These are phyloP conservation scores for Sinapis alba DNA, from an alignment of 441 rosid species.

Conservation along the genomic window DNA sequence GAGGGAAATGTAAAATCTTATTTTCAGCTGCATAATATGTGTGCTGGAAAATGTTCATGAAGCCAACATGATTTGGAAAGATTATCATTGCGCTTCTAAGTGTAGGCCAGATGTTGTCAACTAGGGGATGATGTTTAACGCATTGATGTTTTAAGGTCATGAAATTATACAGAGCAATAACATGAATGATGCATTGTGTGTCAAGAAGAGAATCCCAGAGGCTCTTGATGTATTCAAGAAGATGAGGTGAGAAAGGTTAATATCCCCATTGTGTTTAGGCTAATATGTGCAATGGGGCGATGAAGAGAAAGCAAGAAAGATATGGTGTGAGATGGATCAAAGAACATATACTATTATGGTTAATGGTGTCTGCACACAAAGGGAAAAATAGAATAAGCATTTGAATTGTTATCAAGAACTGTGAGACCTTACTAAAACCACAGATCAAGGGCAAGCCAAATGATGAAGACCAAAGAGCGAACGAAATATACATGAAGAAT, in stretches of 20 bases:
- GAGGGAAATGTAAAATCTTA: slow-evolving; percentile 32
- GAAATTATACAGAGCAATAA: slow-evolving; percentile 63
- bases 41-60: slow-evolving; percentile 75
- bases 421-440: slow-evolving; percentile 31
- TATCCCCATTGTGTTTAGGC: too few relatives aligned
- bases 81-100: slow-evolving; percentile 56
- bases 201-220: slow-evolving; percentile 77
- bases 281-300: slow-evolving; percentile 62
- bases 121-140: slow-evolving; percentile 59
- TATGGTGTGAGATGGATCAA: slow-evolving; percentile 71
- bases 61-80: slow-evolving; percentile 86
- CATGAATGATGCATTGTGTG: slow-evolving; percentile 80
- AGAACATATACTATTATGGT: slow-evolving; percentile 66
- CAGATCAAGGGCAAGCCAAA: slow-evolving; percentile 1
- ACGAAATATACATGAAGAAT: too few relatives aligned
- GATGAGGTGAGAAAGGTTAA: slow-evolving; percentile 56
- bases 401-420: slow-evolving; percentile 54
- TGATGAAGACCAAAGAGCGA: slow-evolving; percentile 34
- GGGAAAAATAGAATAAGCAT: slow-evolving; percentile 58
- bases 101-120: slow-evolving; percentile 62
- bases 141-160: slow-evolving; percentile 44
- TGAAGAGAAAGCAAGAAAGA: slow-evolving; percentile 47
- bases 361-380: slow-evolving; percentile 52
- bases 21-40: slow-evolving; percentile 10
- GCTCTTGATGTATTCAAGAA: slow-evolving; percentile 59